phyloP scores from a whole-genome alignment of 495 filamentous ascomycete genomes.

The Talaromyces thailandensis region DNA sequence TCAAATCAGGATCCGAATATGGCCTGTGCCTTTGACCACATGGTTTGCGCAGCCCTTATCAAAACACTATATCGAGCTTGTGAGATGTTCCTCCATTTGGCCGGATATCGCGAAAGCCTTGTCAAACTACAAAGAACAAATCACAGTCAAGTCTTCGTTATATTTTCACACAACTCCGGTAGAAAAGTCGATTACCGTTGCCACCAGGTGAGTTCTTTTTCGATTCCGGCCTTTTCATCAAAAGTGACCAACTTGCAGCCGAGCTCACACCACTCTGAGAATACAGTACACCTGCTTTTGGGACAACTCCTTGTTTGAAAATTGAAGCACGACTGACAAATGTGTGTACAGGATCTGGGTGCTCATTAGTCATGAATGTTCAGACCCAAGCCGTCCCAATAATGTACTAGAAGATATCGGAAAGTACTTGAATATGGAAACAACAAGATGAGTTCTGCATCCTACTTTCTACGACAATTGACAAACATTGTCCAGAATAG shows the following conservation, averaged over 20 bases:
- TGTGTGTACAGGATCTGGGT: background rate
- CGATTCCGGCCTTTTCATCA: background rate
- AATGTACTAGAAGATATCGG: background rate
- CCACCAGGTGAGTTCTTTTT: background rate
- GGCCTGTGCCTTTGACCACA: background rate
- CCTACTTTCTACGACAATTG: background rate
- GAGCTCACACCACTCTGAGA: background rate
- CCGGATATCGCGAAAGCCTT: background rate
- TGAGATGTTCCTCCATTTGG: background rate
- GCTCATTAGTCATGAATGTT: background rate
- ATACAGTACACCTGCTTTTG: too few species aligned
- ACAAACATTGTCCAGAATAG: background rate
- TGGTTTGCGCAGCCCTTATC: background rate
- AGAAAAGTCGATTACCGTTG: too few species aligned
- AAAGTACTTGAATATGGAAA: background rate
- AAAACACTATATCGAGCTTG: background rate
- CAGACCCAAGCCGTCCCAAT: background rate
- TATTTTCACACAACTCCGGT: too few species aligned
- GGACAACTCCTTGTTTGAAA: too few species aligned
- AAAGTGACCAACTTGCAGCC: background rate
- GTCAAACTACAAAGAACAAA: too few species aligned
- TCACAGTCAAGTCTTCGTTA: too few species aligned
- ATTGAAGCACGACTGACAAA: background rate
- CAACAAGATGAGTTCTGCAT: background rate
- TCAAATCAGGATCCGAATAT: background rate